Percentiles rank a stretch among this genome's conserved stretches.
phyloP scores from a whole-genome alignment of 768 basidiomycete genomes.

The Russula earlei region DNA sequence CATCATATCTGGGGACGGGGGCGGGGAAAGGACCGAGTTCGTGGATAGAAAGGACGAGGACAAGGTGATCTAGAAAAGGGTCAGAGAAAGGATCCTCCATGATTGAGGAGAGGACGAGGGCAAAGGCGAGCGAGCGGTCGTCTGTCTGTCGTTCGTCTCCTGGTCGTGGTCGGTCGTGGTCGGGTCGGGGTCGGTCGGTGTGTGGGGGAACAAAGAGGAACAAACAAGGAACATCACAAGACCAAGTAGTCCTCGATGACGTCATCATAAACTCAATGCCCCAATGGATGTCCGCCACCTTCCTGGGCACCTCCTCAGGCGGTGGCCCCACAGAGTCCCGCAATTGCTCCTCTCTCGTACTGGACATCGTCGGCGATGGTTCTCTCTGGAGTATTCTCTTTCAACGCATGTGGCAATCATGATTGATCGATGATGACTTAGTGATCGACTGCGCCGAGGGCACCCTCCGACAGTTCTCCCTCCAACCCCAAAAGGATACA shows the following conservation, averaged over 20 bases:
- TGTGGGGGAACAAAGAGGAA: no score
- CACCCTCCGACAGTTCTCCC: constrained; percentile 56
- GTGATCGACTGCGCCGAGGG: constrained; percentile 86
- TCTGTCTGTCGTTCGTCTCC: no score
- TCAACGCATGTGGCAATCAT: not conserved
- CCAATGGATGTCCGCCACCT: constrained; percentile 47
- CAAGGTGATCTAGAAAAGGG: constrained; percentile 19
- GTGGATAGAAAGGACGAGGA: constrained; percentile 19
- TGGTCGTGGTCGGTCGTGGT: no score
- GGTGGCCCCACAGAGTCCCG: constrained; percentile 67
- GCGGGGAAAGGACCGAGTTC: constrained; percentile 20
- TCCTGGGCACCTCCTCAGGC: constrained; percentile 69
- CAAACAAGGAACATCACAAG: no score
- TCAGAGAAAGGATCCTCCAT: constrained; percentile 9
- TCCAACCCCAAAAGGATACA: constrained; percentile 35
- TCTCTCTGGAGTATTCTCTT: constrained; percentile 55
- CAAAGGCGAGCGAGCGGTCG: not conserved
- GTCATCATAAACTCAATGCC: constrained; percentile 24
- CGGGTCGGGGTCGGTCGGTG: no score
- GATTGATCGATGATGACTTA: constrained; percentile 22
- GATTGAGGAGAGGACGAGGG: not conserved
- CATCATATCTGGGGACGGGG: constrained; percentile 19
- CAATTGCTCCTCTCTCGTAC: constrained; percentile 66
- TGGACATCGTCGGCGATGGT: constrained; percentile 44
- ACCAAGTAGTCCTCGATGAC: not conserved